A percentile compares a stretch with the other conserved stretches of the same genome.
These are phyloP conservation scores for Fermentozyma sake DNA, from an alignment of 1,139 yeast genomes.

Conservation along the genomic window DNA sequence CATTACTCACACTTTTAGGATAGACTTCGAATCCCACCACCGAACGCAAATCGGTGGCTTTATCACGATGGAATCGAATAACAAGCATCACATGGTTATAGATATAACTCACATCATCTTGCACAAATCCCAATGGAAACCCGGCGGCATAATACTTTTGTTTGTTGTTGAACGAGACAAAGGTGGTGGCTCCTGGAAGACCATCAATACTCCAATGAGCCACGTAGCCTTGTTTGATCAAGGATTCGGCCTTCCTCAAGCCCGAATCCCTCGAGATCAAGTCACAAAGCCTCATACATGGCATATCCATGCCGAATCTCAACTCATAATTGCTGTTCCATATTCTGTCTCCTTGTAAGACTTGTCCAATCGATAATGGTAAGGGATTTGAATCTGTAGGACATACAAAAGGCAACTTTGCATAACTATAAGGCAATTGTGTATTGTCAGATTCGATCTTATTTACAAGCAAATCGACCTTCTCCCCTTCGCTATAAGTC, in stretches of 20 bases:
- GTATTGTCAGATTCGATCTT: slow-evolving; percentile 74
- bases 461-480: slow-evolving; percentile 68
- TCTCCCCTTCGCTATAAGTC: slow-evolving; percentile 48
- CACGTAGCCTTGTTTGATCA: slow-evolving; percentile 67
- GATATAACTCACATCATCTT: slow-evolving; percentile 53
- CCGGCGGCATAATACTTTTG: slow-evolving; percentile 80
- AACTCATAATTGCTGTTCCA: slow-evolving; percentile 71
- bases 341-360: slow-evolving; percentile 75
- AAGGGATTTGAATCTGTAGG: slow-evolving; percentile 58
- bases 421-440: slow-evolving; percentile 75
- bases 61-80: slow-evolving; percentile 63
- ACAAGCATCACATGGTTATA: slow-evolving; percentile 83
- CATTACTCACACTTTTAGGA: slow-evolving; percentile 73
- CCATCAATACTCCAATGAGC: slow-evolving; percentile 85
- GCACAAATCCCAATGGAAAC: slow-evolving; percentile 73
- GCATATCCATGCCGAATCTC: slow-evolving; percentile 55
- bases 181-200: slow-evolving; percentile 86
- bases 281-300: slow-evolving; percentile 67
- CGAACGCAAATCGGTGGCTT: slow-evolving; percentile 39
- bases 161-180: slow-evolving; percentile 54
- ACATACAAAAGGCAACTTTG: slow-evolving; percentile 77
- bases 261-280: slow-evolving; percentile 49
- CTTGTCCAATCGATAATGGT: slow-evolving; percentile 70
- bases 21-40: slow-evolving; percentile 91
- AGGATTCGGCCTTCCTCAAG: slow-evolving; percentile 51